phyloP scores from a whole-genome alignment of 2,329 filamentous ascomycete species.

The Scedosporium dehoogii region DNA sequence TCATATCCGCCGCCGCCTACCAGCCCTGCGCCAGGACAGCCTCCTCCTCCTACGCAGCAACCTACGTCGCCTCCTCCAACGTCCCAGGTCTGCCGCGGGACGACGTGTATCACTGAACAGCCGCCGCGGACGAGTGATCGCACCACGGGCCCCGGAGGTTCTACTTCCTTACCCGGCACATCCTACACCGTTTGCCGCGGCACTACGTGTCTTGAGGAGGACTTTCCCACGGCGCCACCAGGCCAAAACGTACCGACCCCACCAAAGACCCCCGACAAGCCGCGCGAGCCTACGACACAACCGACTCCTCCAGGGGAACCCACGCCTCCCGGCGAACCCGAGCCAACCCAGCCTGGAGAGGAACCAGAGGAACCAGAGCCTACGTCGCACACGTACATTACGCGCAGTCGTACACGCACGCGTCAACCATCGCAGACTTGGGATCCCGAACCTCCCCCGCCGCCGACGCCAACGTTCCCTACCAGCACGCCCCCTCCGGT shows the following conservation, averaged over 20 bases:
- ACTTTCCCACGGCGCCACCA: background rate
- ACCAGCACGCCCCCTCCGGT: background rate
- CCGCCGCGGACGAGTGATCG: background rate
- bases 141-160: background rate
- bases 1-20: background rate
- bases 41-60: background rate
- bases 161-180: background rate
- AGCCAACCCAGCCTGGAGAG: background rate
- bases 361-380: background rate
- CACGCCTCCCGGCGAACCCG: background rate
- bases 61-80: background rate
- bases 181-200: slow-evolving; percentile 4
- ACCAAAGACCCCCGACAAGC: background rate
- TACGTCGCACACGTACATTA: background rate
- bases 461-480: slow-evolving; percentile 1
- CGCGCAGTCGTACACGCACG: background rate
- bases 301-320: background rate
- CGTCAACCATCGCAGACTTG: background rate
- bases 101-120: background rate
- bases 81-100: background rate
- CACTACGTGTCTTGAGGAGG: slow-evolving; percentile 1
- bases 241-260: background rate
- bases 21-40: background rate
- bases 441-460: background rate
- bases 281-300: background rate